Percentiles rank a stretch among this genome's conserved stretches.
Conservation (phyloP, 345 rosid genomes). For the Mercurialis annua region DNA sequence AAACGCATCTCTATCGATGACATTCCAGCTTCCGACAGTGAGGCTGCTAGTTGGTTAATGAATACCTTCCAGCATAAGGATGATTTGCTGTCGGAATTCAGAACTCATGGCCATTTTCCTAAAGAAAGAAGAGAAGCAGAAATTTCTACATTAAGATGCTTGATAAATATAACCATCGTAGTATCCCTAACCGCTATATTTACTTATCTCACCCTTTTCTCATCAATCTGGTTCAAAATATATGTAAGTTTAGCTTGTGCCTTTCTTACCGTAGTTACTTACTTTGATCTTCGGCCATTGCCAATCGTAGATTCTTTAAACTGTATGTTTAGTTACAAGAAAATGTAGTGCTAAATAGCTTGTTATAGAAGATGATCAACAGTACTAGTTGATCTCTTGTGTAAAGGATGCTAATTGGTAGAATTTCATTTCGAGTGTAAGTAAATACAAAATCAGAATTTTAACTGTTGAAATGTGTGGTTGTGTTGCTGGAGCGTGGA, state of each 20-base stretch:
- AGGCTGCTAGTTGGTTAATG: slow-evolving; percentile 55
- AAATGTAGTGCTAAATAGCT: slow-evolving; percentile 11
- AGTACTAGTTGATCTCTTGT: slow-evolving; percentile 2
- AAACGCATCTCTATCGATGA: slow-evolving; percentile 44
- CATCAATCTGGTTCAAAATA: slow-evolving; percentile 46
- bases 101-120: slow-evolving; percentile 53
- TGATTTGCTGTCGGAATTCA: slow-evolving; percentile 56
- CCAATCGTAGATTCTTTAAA: slow-evolving; percentile 29
- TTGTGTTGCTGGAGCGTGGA: too few relatives aligned
- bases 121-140: slow-evolving; percentile 40
- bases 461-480: too few relatives aligned
- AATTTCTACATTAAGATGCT: slow-evolving; percentile 49
- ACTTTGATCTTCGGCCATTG: slow-evolving; percentile 40
- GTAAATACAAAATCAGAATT: too few relatives aligned
- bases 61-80: slow-evolving; percentile 61
- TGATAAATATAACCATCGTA: slow-evolving; percentile 41
- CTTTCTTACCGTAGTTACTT: slow-evolving; percentile 47
- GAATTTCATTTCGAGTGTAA: not conserved
- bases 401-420: not conserved
- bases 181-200: slow-evolving; percentile 51
- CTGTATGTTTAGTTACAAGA: slow-evolving; percentile 10
- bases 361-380: not conserved
- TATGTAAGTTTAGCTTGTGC: slow-evolving; percentile 59
- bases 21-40: slow-evolving; percentile 46
- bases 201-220: slow-evolving; percentile 52